phyloP scores from a whole-genome alignment of 2,329 filamentous ascomycete genomes.

The Paraphoma sp. region DNA sequence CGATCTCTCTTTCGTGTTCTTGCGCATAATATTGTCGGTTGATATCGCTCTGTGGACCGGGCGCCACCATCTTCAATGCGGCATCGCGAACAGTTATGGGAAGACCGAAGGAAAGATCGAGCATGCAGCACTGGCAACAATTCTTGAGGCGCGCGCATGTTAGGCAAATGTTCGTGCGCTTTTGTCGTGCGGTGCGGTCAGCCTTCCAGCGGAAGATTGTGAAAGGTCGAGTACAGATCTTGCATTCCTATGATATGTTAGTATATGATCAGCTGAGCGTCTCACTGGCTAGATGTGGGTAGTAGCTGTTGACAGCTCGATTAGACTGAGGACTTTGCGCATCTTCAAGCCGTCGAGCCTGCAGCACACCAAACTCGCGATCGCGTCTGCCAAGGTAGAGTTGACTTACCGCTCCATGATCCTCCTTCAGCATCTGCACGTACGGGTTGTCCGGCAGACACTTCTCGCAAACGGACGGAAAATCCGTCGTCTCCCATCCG shows the following conservation, averaged over 20 bases:
- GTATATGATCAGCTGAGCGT: constrained; percentile 60
- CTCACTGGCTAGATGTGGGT: neutral
- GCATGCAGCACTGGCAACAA: constrained; percentile 98
- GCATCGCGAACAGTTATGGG: constrained; percentile 96
- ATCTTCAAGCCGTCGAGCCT: neutral
- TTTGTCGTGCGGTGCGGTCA: constrained; percentile 88
- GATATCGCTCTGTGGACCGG: constrained; percentile 88
- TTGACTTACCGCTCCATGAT: constrained; percentile 82
- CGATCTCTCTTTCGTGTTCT: constrained; percentile 93
- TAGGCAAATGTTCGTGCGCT: constrained; percentile 92
- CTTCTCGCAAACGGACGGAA: constrained; percentile 87
- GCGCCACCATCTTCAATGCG: constrained; percentile 95
- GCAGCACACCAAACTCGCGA: neutral
- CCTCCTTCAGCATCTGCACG: constrained; percentile 98
- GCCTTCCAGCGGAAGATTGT: constrained; percentile 96
- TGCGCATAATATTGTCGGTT: constrained; percentile 98
- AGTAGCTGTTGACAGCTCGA: neutral
- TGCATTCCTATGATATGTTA: constrained; percentile 53
- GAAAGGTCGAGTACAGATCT: constrained; percentile 88
- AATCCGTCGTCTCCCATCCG: constrained; percentile 93
- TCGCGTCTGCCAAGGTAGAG: neutral
- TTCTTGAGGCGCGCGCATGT: constrained; percentile 98
- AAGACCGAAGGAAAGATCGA: constrained; percentile 93
- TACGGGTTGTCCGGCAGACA: constrained; percentile 97
- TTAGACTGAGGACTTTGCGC: neutral